Base-by-base conservation (phyloP, 2,329 filamentous ascomycete genomes). In the Sordariomycetes sp. region DNA sequence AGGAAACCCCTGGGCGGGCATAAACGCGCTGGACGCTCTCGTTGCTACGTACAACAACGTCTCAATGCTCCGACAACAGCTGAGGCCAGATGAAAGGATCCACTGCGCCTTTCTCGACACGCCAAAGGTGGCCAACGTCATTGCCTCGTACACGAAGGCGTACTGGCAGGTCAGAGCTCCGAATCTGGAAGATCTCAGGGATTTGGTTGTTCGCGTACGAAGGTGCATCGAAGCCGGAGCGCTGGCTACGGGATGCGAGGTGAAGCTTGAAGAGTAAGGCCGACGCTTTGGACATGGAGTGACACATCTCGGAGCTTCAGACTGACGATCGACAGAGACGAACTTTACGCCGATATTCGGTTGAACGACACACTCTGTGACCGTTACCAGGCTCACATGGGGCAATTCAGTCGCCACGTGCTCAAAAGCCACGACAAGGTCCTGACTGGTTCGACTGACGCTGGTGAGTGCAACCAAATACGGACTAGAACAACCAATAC, bases 271-370 rank as follows among this genome's bases (percentile, higher is more conserved):
- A 24, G 14, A 8, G 19, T 25, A 23, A 32, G n/a, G 70, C 74
- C 0, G 73, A 78, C 41, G 72, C 72, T 0, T 60, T 77, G 0
- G 74, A n/a, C n/a, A n/a, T n/a, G n/a, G n/a, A n/a, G n/a, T n/a
- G n/a, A n/a, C n/a, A n/a, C n/a, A n/a, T n/a, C n/a, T n/a, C n/a
- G n/a, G n/a, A n/a, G n/a, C n/a, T n/a, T n/a, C n/a, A n/a, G n/a
- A n/a, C n/a, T n/a, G n/a, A n/a, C n/a, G n/a, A n/a, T n/a, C n/a
- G n/a, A n/a, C n/a, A n/a, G n/a, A n/a, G n/a, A n/a, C n/a, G n/a
- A n/a, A n/a, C n/a, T 21, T 12, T 20, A n/a, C 5, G 12, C 17
- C 19, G 29, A 31, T 12, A 16, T 21, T 17, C 5, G 5, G 11
- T 20, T 12, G 18, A 15, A 15, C 19, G 30, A 21, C 11, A 24